Conservation (phyloP, 352 stramenopile species). For the Blastocystis sp. region DNA sequence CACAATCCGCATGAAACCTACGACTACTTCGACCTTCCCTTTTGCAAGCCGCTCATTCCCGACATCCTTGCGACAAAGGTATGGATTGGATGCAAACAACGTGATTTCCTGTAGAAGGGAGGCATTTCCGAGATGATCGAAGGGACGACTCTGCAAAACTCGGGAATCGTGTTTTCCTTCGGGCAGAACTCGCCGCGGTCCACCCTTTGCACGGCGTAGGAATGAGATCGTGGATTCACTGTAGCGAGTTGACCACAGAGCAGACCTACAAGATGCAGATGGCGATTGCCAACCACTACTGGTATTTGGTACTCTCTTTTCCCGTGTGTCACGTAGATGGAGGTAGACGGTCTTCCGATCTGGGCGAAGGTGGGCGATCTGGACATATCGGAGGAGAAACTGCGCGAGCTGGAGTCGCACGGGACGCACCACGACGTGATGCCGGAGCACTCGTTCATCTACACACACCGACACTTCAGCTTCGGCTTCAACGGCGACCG, state of each 20-base stretch:
- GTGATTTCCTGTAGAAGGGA: slow-evolving; percentile 48
- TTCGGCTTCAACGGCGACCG: slow-evolving; percentile 88
- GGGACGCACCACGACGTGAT: slow-evolving; percentile 23
- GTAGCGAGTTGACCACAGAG: slow-evolving; percentile 72
- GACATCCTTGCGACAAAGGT: slow-evolving; percentile 58
- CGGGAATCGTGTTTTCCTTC: slow-evolving; percentile 72
- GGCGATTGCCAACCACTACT: slow-evolving; percentile 85
- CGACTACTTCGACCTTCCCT: slow-evolving; percentile 94
- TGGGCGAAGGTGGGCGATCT: slow-evolving; percentile 95
- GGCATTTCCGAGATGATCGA: slow-evolving; percentile 86
- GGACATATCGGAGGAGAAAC: slow-evolving; percentile 74
- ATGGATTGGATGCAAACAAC: background rate
- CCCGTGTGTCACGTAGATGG: background rate
- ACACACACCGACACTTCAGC: slow-evolving; percentile 86
- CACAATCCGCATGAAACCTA: slow-evolving; percentile 96
- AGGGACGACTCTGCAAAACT: slow-evolving; percentile 83
- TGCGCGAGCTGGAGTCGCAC: slow-evolving; percentile 69
- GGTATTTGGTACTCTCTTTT: slow-evolving; percentile 85
- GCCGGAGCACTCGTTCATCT: slow-evolving; percentile 68
- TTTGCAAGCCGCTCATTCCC: slow-evolving; percentile 81
- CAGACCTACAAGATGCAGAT: slow-evolving; percentile 65
- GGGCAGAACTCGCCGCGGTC: background rate
- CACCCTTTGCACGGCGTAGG: slow-evolving; percentile 63
- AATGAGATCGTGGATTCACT: slow-evolving; percentile 72
- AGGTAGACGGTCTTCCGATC: slow-evolving; percentile 87